Evolutionary conservation across 495 filamentous ascomycete species (phyloP), one percentile per base, ranked within the genome.

Genomic region (Haplographium delicatum): DNA sequence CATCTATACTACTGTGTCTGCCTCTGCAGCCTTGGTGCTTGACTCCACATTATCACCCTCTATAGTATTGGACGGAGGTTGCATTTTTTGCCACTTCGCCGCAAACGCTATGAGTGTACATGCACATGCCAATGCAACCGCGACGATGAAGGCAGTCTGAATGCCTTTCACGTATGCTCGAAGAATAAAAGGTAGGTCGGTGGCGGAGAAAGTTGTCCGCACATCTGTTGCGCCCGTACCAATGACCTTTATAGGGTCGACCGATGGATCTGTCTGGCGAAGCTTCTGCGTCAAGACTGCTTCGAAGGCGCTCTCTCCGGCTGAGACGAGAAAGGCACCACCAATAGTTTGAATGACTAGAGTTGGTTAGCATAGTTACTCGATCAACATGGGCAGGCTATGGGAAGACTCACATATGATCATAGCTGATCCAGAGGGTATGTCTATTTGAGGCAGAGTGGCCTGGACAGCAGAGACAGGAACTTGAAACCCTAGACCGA

Each of bases 21-120:
- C n/a, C n/a, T n/a, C n/a, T n/a, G n/a, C n/a, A n/a, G n/a, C n/a
- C n/a, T 35, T 42, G 19, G 8, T 18, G 6, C 35, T 42, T 5
- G 15, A 19, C 39, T 42, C 39, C 15, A 22, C 16, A 5, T 5
- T 13, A 3, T 22, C 39, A 22, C 39, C 39, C 39, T 42, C 39
- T 11, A 24, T 22, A 3, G 39, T 5, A 3, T 19, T 3, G 4
- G 3, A 3, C 2, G 39, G 16, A 3, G 39, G 18, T 41, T 88
- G 88, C 13, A 94, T 81, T 25, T 74, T 83, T 50, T 73, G 72
- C 87, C 87, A 93, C 65, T 89, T 76, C 43, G 90, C 67, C 2
- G 70, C 67, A 8, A 76, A 60, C 0, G 76, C 68, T 5, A 50
- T 25, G 6, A 39, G 8, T 0, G 47, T 50, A 24, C 44, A 47